Evolutionary conservation across 2,329 filamentous ascomycete genomes (phyloP).

Genomic region (Verticillium tricorpus): DNA sequence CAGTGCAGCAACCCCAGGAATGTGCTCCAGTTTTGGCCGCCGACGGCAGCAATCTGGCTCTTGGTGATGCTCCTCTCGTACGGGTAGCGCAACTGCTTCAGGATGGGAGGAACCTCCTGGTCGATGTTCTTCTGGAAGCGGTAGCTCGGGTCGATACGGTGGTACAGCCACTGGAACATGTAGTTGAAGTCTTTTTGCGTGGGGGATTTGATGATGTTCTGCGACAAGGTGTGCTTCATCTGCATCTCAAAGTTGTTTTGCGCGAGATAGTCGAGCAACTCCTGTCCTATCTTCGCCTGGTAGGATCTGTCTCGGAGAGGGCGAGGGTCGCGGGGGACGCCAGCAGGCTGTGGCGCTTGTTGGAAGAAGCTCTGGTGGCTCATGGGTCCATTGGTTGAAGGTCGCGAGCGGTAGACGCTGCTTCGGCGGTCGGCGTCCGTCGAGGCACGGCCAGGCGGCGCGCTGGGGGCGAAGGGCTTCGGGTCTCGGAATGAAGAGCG

Average conservation of each 20-base stretch:
- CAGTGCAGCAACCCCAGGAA: slow-evolving; percentile 93
- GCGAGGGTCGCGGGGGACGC: slow-evolving; percentile 80
- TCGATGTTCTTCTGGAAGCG: slow-evolving; percentile 93
- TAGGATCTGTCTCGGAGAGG: slow-evolving; percentile 78
- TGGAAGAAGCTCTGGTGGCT: slow-evolving; percentile 93
- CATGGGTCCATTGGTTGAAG: slow-evolving; percentile 62
- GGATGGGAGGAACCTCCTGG: slow-evolving; percentile 84
- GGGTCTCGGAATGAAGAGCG: slow-evolving; percentile 75
- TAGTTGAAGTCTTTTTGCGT: slow-evolving; percentile 98
- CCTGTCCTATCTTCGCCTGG: slow-evolving; percentile 78
- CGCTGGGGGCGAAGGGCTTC: slow-evolving; percentile 38
- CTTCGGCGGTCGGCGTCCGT: slow-evolving; percentile 63
- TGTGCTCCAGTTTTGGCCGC: slow-evolving; percentile 94
- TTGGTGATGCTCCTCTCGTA: slow-evolving; percentile 96
- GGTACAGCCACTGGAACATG: slow-evolving; percentile 98
- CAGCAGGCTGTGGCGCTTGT: slow-evolving; percentile 74
- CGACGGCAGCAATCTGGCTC: slow-evolving; percentile 89
- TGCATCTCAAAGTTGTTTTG: slow-evolving; percentile 97
- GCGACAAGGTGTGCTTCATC: slow-evolving; percentile 89
- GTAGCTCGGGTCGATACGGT: slow-evolving; percentile 90
- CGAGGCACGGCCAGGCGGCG: slow-evolving; percentile 38
- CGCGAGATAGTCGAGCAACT: slow-evolving; percentile 86
- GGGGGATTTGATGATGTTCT: slow-evolving; percentile 86
- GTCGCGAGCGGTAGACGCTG: slow-evolving; percentile 72
- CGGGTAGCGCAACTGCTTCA: slow-evolving; percentile 92